These are phyloP conservation scores for Anacardium occidentale DNA, from an alignment of 345 rosid species.

Conservation along the genomic window DNA sequence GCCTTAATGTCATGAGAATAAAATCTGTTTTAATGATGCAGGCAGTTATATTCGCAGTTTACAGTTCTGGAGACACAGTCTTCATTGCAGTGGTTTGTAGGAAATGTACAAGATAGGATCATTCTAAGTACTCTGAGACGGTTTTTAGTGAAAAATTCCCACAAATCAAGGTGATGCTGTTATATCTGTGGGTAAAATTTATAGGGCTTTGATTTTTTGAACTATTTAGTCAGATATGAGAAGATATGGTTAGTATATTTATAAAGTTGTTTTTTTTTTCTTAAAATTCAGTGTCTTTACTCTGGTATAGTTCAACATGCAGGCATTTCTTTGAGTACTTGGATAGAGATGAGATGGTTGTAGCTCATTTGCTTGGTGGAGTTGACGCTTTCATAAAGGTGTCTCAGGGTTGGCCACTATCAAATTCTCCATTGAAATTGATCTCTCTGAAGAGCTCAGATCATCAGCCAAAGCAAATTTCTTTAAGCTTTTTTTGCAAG, in stretches of 20 bases:
- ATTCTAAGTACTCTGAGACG: constrained; percentile 60
- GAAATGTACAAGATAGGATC: constrained; percentile 69
- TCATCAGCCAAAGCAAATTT: constrained; percentile 46
- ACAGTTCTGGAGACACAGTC: constrained; percentile 43
- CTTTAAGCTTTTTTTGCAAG: constrained; percentile 53
- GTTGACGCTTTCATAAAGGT: constrained; percentile 60
- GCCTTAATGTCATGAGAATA: background rate
- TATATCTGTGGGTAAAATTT: constrained; percentile 10
- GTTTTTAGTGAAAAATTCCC: constrained; percentile 46
- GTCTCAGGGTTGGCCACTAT: constrained; percentile 72
- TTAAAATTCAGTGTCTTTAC: constrained; percentile 4
- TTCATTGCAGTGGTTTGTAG: constrained; percentile 62
- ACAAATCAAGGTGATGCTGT: constrained; percentile 52
- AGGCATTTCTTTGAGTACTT: constrained; percentile 71
- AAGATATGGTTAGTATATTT: background rate
- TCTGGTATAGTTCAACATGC: constrained; percentile 22
- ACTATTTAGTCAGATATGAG: background rate
- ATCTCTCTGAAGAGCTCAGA: constrained; percentile 48
- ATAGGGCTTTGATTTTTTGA: background rate
- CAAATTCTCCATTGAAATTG: constrained; percentile 44
- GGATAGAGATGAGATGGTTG: constrained; percentile 60
- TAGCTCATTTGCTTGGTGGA: constrained; percentile 59
- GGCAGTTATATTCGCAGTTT: constrained; percentile 47
- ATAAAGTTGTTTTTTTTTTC: background rate
- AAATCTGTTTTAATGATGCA: constrained; percentile 35